Conservation (phyloP, 1,284 basidiomycete genomes). For the Leccinum cinnamomeum region DNA sequence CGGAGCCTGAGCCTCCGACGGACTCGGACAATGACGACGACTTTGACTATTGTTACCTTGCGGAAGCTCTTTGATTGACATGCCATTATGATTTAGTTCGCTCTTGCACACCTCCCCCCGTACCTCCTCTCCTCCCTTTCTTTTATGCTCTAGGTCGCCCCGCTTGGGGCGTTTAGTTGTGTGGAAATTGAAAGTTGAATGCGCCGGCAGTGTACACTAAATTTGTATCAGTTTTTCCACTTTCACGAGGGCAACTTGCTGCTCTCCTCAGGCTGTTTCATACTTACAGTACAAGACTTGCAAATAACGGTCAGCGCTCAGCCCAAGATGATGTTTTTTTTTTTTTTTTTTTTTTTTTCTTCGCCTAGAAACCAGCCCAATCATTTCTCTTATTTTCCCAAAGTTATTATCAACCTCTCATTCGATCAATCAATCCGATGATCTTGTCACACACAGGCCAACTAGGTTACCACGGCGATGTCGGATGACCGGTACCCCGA, state of each 20-base stretch:
- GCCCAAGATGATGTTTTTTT: too few species aligned
- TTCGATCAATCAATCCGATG: too few species aligned
- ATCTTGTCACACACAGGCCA: too few species aligned
- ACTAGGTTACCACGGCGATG: too few species aligned
- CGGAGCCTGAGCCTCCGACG: slow-evolving; percentile 24
- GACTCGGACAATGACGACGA: slow-evolving; percentile 31
- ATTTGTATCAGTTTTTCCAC: neutral
- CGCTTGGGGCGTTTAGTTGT: neutral
- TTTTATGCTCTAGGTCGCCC: neutral
- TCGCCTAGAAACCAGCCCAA: too few species aligned
- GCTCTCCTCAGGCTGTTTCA: neutral
- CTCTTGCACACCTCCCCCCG: neutral
- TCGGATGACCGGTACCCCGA: too few species aligned
- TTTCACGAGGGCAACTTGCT: neutral
- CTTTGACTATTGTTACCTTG: slow-evolving; percentile 29
- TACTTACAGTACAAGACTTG: neutral
- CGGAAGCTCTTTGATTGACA: slow-evolving; percentile 6
- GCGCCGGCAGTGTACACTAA: slow-evolving; percentile 2
- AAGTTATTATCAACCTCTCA: too few species aligned
- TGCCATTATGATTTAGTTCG: neutral
- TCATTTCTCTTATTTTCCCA: too few species aligned
- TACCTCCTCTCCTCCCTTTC: neutral
- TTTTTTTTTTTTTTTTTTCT: too few species aligned
- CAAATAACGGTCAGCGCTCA: too few species aligned
- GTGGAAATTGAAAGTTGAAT: slow-evolving; percentile 1